phyloP scores from a whole-genome alignment of 768 basidiomycete species.

The Auriculariales sp. region DNA sequence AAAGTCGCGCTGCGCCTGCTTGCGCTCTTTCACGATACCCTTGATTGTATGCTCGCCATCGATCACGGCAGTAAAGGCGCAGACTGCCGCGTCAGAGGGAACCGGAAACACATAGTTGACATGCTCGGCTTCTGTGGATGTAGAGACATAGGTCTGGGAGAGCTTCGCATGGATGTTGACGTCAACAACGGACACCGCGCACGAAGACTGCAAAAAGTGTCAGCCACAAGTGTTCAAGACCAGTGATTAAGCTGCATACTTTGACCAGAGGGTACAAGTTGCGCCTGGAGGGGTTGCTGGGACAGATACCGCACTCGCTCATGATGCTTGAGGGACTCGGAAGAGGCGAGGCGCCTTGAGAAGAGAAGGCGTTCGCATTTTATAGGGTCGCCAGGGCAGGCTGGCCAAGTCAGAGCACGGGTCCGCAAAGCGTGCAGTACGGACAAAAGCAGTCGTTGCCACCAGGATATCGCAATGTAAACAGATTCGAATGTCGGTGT shows the following conservation, averaged over 20 bases:
- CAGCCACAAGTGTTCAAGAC: too few species aligned
- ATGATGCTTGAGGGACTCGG: neutral
- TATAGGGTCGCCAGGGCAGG: too few species aligned
- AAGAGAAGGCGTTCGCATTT: too few species aligned
- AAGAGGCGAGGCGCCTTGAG: too few species aligned
- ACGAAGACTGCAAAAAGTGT: neutral
- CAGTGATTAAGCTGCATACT: neutral
- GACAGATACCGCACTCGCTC: neutral
- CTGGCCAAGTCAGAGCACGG: too few species aligned
- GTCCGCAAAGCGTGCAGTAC: too few species aligned
- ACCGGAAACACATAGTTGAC: constrained; percentile 41
- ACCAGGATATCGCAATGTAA: too few species aligned
- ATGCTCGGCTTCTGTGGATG: constrained; percentile 6
- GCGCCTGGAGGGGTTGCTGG: neutral
- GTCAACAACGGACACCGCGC: neutral
- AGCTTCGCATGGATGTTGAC: neutral
- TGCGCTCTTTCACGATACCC: constrained; percentile 36
- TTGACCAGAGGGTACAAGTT: neutral
- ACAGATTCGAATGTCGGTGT: too few species aligned
- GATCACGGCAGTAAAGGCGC: constrained; percentile 35
- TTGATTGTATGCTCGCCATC: constrained; percentile 27
- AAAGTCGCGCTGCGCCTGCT: constrained; percentile 25
- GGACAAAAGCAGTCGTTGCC: too few species aligned
- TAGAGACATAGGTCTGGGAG: constrained; percentile 5
- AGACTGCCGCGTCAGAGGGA: constrained; percentile 38